Evolutionary conservation across 1,284 basidiomycete species (phyloP), one percentile per base, ranked within the genome.

Genomic region (Trichosporon sp.): DNA sequence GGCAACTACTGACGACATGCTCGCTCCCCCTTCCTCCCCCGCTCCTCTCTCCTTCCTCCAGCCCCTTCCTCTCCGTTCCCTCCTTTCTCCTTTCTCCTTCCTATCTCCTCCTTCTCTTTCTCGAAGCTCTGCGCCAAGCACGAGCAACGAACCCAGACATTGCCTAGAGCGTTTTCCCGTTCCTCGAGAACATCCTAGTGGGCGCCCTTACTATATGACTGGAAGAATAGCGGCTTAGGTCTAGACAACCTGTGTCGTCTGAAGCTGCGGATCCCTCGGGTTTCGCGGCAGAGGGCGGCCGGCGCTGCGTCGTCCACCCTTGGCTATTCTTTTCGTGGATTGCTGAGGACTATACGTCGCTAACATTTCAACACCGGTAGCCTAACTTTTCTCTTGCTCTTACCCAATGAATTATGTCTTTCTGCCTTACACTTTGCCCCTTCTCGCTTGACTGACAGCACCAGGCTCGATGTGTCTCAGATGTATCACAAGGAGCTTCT

Each of bases 161-260:
- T 63, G 59, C 59, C 59, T 63, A 63, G 59, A 63, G 59, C 59
- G 59, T 63, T 63, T 37, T 37, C 59, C 59, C 59, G 59, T 63
- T 63, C 59, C 31, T 32, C 59, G 32, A 40, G 59, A 63, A 63
- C 59, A 35, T 35, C 31, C n/a, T 31, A 63, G 59, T 63, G 59
- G 59, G 59, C 59, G 59, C 59, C 59, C 59, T 63, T 63, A 63
- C 59, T 63, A 63, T 63, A 63, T 63, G 59, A 63, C 59, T 63
- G 59, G 59, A 63, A 63, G 59, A 63, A 63, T 63, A 63, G 59
- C 59, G 59, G 59, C 59, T 63, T 63, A 63, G 59, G 59, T 63
- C 59, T 63, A 63, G 59, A 63, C 59, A 63, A 63, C 59, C 59
- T 63, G 59, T 16, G 31, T 35, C 31, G 31, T 19, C 16, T 35